Conservation (phyloP, 495 filamentous ascomycete genomes). For the Penicillium malachiteum region DNA sequence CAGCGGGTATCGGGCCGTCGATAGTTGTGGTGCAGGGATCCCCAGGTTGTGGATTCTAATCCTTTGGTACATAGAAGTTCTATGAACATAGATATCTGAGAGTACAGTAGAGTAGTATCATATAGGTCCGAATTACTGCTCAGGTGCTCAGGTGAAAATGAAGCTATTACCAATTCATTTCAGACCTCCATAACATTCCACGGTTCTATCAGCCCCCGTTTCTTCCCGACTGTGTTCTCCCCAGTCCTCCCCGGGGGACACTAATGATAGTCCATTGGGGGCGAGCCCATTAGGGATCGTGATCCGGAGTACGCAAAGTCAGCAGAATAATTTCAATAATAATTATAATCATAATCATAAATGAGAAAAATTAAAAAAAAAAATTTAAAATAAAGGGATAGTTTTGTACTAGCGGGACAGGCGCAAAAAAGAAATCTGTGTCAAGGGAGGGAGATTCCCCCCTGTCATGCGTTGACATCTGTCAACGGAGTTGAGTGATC, state of each 20-base stretch:
- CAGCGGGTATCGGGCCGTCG: constrained; percentile 38
- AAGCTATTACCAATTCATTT: too few species aligned
- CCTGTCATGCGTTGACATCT: constrained; percentile 16
- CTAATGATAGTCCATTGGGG: constrained; percentile 8
- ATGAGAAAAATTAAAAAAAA: neutral
- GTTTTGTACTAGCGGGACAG: neutral
- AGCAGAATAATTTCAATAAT: neutral
- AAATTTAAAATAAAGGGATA: neutral
- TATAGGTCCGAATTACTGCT: too few species aligned
- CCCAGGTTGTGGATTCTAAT: neutral
- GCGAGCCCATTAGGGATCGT: neutral
- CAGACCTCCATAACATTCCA: too few species aligned
- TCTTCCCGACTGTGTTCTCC: constrained; percentile 11
- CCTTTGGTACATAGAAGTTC: too few species aligned
- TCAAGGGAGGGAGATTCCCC: neutral
- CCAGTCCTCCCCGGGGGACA: constrained; percentile 1
- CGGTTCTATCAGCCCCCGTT: constrained; percentile 8
- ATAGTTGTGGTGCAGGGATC: constrained; percentile 35
- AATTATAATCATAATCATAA: too few species aligned
- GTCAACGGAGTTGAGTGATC: constrained; percentile 2
- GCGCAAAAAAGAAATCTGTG: neutral
- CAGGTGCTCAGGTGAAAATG: too few species aligned
- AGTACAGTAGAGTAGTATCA: too few species aligned
- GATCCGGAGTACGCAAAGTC: neutral
- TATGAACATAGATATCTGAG: too few species aligned